A percentile compares a stretch with the other conserved stretches of the same genome.
phyloP scores from a whole-genome alignment of 2,329 filamentous ascomycete species.

The Trichoderma aggressivum region DNA sequence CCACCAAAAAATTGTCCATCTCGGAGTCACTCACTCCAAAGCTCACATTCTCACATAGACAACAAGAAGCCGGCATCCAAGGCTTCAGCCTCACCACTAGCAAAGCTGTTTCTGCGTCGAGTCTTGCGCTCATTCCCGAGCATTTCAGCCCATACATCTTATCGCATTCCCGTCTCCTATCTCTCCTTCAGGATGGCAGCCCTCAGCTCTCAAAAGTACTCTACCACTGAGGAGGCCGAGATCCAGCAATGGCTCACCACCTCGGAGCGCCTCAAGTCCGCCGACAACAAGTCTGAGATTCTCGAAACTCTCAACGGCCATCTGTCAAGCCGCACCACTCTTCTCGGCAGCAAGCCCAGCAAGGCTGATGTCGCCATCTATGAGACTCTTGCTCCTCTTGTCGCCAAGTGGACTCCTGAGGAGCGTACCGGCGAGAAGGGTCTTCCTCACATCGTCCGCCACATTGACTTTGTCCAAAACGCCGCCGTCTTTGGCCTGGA shows the following conservation, averaged over 20 bases:
- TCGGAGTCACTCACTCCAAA: background rate
- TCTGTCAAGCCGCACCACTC: slow-evolving; percentile 81
- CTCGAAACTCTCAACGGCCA: slow-evolving; percentile 80
- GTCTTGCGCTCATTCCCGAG: slow-evolving; percentile 32
- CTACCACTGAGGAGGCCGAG: slow-evolving; percentile 76
- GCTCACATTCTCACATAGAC: background rate
- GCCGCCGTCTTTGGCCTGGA: slow-evolving; percentile 69
- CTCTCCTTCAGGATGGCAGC: slow-evolving; percentile 59
- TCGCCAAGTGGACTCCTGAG: slow-evolving; percentile 77
- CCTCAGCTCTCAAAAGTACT: slow-evolving; percentile 68
- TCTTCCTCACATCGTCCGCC: slow-evolving; percentile 85
- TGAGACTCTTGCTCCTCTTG: slow-evolving; percentile 69
- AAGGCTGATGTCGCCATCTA: slow-evolving; percentile 84
- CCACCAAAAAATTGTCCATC: slow-evolving; percentile 12
- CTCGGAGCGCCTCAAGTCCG: slow-evolving; percentile 60
- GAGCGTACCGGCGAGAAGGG: slow-evolving; percentile 87
- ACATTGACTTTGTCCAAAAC: slow-evolving; percentile 94
- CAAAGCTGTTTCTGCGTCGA: slow-evolving; percentile 47
- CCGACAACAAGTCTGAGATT: slow-evolving; percentile 62
- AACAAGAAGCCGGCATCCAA: background rate
- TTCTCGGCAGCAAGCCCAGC: slow-evolving; percentile 86
- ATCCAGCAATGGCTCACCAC: slow-evolving; percentile 86
- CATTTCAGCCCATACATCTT: slow-evolving; percentile 35
- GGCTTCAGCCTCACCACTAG: slow-evolving; percentile 12
- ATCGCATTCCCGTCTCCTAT: slow-evolving; percentile 29